phyloP scores from a whole-genome alignment of 345 rosid species.

The Erysimum cheiranthoides region DNA sequence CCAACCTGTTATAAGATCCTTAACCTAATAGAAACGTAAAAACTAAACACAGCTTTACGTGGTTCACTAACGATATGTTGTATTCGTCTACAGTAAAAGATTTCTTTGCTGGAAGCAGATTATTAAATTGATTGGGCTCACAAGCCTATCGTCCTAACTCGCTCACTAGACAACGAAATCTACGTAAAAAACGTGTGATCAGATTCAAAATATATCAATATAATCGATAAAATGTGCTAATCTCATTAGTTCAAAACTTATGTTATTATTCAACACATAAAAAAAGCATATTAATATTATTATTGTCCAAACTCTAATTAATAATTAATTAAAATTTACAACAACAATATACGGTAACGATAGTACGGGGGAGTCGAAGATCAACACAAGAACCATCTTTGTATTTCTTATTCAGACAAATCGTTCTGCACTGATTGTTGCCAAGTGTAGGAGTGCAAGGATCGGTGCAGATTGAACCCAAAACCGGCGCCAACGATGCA shows the following conservation, averaged over 20 bases:
- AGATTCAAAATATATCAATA: background rate
- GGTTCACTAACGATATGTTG: too few species aligned
- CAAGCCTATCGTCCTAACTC: background rate
- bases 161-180: background rate
- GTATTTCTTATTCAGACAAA: constrained; percentile 31
- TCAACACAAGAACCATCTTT: constrained; percentile 34
- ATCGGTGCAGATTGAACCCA: background rate
- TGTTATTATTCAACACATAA: background rate
- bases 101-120: too few species aligned
- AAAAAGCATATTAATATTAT: background rate
- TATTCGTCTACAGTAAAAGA: too few species aligned
- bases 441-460: constrained; percentile 26
- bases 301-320: background rate
- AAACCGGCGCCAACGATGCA: background rate
- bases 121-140: background rate
- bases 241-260: background rate
- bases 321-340: background rate
- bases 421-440: constrained; percentile 11
- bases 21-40: too few species aligned
- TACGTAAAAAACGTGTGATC: background rate
- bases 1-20: too few species aligned
- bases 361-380: constrained; percentile 7
- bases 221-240: background rate
- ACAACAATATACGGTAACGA: constrained; percentile 24
- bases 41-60: too few species aligned